Evolutionary conservation across 179 eudicot species (phyloP), one percentile per base, ranked within the genome.

Genomic region (Beta lomatogona): DNA sequence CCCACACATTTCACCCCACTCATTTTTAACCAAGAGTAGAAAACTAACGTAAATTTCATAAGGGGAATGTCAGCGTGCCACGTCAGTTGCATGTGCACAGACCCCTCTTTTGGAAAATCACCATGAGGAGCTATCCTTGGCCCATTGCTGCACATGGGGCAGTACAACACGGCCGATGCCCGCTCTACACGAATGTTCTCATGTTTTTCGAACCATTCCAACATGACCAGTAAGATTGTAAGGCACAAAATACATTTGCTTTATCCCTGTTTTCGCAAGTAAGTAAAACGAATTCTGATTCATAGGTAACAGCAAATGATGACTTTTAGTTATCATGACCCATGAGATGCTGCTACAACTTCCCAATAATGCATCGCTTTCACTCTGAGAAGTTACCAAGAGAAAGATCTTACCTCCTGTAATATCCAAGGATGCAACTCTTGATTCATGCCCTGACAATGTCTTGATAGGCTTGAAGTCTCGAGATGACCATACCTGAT

Each of bases 401-500:
- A 67, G 74, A 79, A 46, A 53, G 45, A 68, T 70, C 84, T 84
- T 80, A 94, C 99, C 99, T 91, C 82, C 91, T 64, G 84, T 84
- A 48, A 96, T 77, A 85, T 94, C 99, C 72, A 94, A 36, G n/a
- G 97, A 93, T 82, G 98, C 86, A 53, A 96, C 93, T 79, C 92
- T 91, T 52, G 92, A 88, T 84, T 96, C 99, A 80, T 94, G 98
- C 41, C 97, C 99, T 50, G 98, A 88, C 59, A 96, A 88, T 14
- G 93, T 91, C 92, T 87, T 93, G 46, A 96, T 90, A 83, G 92
- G 99, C 86, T 88, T 93, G 82, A 96, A 96, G 86, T 96, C 99
- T 77, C 89, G 90, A 57, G 97, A 88, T 15, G 99, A 96, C 98
- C 99, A 96, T 63, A 96, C 92, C 99, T 96, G 86, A 81, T 5